These are phyloP conservation scores for Podaxis rugospora DNA, from an alignment of 768 basidiomycete genomes.

Conservation along the genomic window DNA sequence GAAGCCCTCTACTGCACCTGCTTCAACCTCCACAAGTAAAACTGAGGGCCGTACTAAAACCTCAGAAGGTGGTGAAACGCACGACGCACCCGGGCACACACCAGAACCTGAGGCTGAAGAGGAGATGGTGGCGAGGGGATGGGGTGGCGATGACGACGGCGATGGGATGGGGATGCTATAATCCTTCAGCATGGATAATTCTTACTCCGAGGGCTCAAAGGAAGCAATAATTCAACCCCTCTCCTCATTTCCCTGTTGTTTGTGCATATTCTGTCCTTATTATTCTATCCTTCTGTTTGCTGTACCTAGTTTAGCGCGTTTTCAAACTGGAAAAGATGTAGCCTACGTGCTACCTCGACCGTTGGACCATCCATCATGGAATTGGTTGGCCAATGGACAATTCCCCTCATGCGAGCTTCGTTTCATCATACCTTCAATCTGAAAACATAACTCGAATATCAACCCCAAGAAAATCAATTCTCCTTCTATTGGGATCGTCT, in stretches of 20 bases:
- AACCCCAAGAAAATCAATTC: background rate
- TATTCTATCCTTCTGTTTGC: background rate
- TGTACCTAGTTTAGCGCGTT: background rate
- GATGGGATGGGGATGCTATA: conserved; percentile 73
- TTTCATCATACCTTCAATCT: background rate
- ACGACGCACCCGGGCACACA: conserved; percentile 26
- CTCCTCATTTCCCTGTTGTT: background rate
- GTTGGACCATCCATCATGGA: background rate
- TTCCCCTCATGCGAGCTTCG: background rate
- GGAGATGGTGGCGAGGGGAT: conserved; percentile 60
- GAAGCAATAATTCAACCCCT: background rate
- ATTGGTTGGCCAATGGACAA: background rate
- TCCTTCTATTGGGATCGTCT: too few species aligned
- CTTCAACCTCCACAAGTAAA: conserved; percentile 12
- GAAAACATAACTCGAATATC: background rate
- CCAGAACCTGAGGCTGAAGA: conserved; percentile 44
- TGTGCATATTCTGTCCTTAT: background rate
- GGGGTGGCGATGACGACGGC: conserved; percentile 70
- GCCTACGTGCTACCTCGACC: background rate
- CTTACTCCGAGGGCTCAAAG: background rate
- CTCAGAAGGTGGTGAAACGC: conserved; percentile 8
- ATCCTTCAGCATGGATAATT: conserved; percentile 6
- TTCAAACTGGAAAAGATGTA: background rate
- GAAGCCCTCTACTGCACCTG: conserved; percentile 19
- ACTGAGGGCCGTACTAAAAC: conserved; percentile 13